Percentiles rank a stretch among this genome's conserved stretches.
Conservation (phyloP, 2,329 filamentous ascomycete genomes). For the Aspergillus sergii region DNA sequence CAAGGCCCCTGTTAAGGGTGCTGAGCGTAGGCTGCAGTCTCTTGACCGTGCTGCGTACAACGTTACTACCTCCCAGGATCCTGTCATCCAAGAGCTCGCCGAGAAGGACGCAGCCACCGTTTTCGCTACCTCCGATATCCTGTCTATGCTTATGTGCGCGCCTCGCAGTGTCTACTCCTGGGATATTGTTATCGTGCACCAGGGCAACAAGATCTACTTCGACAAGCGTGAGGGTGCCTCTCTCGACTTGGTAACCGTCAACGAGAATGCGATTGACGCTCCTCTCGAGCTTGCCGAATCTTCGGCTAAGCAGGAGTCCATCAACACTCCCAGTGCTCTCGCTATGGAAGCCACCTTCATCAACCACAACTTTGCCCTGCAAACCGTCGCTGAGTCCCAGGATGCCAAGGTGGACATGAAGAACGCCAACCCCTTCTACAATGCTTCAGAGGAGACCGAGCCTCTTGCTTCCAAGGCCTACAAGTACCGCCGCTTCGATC, state of each 20-base stretch:
- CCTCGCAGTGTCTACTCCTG: constrained; percentile 96
- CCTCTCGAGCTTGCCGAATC: constrained; percentile 83
- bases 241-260: constrained; percentile 97
- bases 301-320: constrained; percentile 74
- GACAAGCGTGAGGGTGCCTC: constrained; percentile 97
- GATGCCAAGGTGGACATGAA: constrained; percentile 78
- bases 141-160: constrained; percentile 99
- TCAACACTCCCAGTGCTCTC: constrained; percentile 91
- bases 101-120: constrained; percentile 96
- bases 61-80: constrained; percentile 93
- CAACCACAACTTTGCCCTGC: constrained; percentile 99
- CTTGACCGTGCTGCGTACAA: constrained; percentile 97
- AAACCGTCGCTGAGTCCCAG: constrained; percentile 85
- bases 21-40: constrained; percentile 82
- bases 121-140: constrained; percentile 94
- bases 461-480: constrained; percentile 95
- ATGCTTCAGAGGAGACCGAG: constrained; percentile 86
- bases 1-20: constrained; percentile 86
- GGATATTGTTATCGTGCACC: constrained; percentile 92
- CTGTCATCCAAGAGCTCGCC: constrained; percentile 93
- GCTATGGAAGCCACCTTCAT: constrained; percentile 98
- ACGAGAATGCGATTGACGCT: constrained; percentile 96
- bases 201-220: constrained; percentile 96
- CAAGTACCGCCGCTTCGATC: constrained; percentile 96
- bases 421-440: constrained; percentile 97